Conservation (phyloP, 1,284 basidiomycete genomes). For the Thecaphora thlaspeos region DNA sequence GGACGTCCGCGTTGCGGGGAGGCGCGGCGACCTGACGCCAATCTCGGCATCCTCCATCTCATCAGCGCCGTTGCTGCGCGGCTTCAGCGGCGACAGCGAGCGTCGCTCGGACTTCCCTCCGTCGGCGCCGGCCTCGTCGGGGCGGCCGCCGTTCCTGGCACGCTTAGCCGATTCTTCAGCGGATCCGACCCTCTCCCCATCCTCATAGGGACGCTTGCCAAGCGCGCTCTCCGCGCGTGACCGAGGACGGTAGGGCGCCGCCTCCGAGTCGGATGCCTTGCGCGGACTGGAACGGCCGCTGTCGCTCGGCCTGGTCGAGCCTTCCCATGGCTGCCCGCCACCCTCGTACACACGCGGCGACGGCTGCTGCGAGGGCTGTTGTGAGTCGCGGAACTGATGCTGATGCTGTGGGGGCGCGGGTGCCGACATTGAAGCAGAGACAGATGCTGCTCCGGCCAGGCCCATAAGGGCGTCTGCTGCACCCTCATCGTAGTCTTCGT, state of each 20-base stretch:
- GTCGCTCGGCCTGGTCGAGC: slow-evolving; percentile 1
- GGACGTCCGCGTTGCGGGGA: background rate
- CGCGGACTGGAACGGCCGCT: slow-evolving; percentile 10
- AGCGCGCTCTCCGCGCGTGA: slow-evolving; percentile 18
- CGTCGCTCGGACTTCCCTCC: no score
- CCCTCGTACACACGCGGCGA: background rate
- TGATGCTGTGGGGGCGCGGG: no score
- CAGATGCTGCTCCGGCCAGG: slow-evolving; percentile 51
- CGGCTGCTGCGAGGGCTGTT: background rate
- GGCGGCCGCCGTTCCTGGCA: slow-evolving; percentile 17
- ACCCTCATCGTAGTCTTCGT: slow-evolving; percentile 55
- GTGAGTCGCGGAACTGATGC: no score
- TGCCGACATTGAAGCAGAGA: slow-evolving; percentile 11
- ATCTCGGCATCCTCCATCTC: slow-evolving; percentile 1
- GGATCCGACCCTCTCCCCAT: slow-evolving; percentile 9
- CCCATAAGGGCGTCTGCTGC: slow-evolving; percentile 57
- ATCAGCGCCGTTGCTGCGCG: background rate
- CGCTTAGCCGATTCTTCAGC: slow-evolving; percentile 31
- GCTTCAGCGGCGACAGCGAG: no score
- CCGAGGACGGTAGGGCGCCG: background rate
- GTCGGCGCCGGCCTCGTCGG: no score
- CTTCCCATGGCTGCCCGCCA: background rate
- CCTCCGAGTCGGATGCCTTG: background rate
- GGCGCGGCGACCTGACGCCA: background rate
- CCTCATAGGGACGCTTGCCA: slow-evolving; percentile 32